Percentiles rank a stretch among this genome's conserved stretches.
These are phyloP conservation scores for Ascoidea rubescens DNA, from an alignment of 805 yeast genomes.

Conservation along the genomic window DNA sequence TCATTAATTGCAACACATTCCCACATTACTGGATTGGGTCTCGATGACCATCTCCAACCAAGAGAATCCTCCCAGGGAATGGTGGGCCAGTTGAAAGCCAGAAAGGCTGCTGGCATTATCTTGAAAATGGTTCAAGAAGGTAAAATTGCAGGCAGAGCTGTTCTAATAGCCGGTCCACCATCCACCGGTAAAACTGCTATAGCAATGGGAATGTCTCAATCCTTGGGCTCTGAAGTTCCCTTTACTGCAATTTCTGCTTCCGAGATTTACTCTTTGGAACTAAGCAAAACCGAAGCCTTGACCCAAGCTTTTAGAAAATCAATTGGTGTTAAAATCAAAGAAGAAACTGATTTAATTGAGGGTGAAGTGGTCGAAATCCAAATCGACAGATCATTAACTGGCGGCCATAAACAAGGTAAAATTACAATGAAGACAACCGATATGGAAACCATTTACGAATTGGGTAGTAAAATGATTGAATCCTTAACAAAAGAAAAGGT, in stretches of 20 bases:
- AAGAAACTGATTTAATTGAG: constrained; percentile 93
- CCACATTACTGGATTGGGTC: constrained; percentile 92
- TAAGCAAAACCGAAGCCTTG: constrained; percentile 89
- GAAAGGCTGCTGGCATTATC: constrained; percentile 92
- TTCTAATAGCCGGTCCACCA: constrained; percentile 94
- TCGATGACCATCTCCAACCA: constrained; percentile 82
- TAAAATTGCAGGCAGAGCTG: constrained; percentile 93
- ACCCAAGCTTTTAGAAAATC: constrained; percentile 95
- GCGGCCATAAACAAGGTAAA: constrained; percentile 97
- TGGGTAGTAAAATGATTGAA: constrained; percentile 89
- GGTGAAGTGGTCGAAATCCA: constrained; percentile 98
- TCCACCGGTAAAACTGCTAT: constrained; percentile 98
- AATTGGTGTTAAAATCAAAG: constrained; percentile 89
- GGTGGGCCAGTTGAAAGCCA: constrained; percentile 93
- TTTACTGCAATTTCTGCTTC: constrained; percentile 93
- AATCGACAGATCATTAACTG: constrained; percentile 84
- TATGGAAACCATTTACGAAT: constrained; percentile 96
- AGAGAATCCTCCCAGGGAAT: constrained; percentile 78
- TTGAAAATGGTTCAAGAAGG: constrained; percentile 90
- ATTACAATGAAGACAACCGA: constrained; percentile 94
- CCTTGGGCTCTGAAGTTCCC: constrained; percentile 61
- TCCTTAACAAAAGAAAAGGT: constrained; percentile 90
- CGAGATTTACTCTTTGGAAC: constrained; percentile 82
- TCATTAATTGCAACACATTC: constrained; percentile 95
- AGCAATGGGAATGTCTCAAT: constrained; percentile 84